phyloP scores from a whole-genome alignment of 225 moss, liverwort and hornwort species.

The Pseudoscleropodium purum region DNA sequence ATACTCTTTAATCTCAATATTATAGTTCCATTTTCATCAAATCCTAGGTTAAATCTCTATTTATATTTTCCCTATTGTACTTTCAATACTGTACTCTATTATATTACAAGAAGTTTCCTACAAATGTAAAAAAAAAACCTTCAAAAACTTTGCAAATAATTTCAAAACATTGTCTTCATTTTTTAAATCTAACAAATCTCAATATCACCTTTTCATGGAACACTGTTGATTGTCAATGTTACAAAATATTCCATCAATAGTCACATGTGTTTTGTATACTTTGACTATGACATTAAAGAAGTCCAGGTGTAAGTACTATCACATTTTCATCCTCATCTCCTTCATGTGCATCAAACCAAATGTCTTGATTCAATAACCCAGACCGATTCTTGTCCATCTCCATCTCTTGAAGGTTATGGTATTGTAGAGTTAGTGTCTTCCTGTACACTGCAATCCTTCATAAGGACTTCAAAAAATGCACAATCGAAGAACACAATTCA shows the following conservation, averaged over 20 bases:
- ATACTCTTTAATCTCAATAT: background rate
- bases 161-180: rapidly evolving
- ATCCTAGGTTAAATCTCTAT: no score
- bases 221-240: background rate
- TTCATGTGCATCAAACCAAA: background rate
- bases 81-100: no score
- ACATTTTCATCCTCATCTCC: background rate
- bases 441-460: background rate
- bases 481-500: no score
- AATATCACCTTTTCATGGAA: no score
- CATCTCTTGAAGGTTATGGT: background rate
- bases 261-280: background rate
- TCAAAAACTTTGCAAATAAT: background rate
- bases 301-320: background rate
- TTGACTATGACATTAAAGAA: background rate
- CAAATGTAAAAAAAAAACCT: background rate
- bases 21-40: background rate
- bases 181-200: background rate
- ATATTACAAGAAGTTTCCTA: background rate
- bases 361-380: background rate
- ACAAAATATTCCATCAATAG: background rate
- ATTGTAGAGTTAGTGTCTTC: background rate
- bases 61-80: no score
- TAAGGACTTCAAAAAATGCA: background rate
- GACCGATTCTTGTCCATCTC: background rate